Base-by-base conservation (phyloP, 2,329 filamentous ascomycete species). In the Knoxdaviesia capensis region DNA sequence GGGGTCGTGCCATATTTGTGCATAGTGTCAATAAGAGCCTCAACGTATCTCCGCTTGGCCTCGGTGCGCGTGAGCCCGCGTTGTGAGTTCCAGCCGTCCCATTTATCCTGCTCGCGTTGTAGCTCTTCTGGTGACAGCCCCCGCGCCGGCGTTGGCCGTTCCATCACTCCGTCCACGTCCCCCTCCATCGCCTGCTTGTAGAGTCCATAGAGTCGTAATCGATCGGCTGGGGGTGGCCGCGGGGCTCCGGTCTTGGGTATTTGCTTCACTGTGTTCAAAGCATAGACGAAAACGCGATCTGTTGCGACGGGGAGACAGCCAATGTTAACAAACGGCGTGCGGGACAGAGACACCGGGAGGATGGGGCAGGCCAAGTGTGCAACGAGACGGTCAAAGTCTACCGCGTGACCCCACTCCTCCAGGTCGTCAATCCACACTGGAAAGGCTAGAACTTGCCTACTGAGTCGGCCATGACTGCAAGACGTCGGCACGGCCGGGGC, bases 101-200 rank as follows among this genome's bases (percentile, higher is more conserved):
- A 92, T 62, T 92, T 76, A 53, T 72, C 72, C 53, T 67, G 68
- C 48, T 77, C 71, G 42, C 70, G 61, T 48, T 68, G 64, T 3
- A 76, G 54, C 46, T 77, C 74, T 47, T 74, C 69, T 20, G 56
- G 52, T 7, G 62, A 54, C 46, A 67, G 56, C 45, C 65, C 63
- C 6, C 63, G 61, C 20, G 61, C 64, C 40, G 58, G 52, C 36
- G 63, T 65, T 35, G 90, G 88, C 38, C 86, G 74, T 52, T 88
- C 79, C 80, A 94, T 92, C 40, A 96, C 85, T 40, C 84, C 83
- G 50, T 90, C 82, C 33, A 96, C 87, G 59, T 98, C 85, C 40
- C 90, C 90, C 65, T 98, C 87, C 90, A 96, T 96, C 47, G 86
- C 86, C 61, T 98, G 90, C 58, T 98, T 98, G 66, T 98, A 98